Conservation (phyloP, 2,329 filamentous ascomycete genomes). For the Diaporthe citri region DNA sequence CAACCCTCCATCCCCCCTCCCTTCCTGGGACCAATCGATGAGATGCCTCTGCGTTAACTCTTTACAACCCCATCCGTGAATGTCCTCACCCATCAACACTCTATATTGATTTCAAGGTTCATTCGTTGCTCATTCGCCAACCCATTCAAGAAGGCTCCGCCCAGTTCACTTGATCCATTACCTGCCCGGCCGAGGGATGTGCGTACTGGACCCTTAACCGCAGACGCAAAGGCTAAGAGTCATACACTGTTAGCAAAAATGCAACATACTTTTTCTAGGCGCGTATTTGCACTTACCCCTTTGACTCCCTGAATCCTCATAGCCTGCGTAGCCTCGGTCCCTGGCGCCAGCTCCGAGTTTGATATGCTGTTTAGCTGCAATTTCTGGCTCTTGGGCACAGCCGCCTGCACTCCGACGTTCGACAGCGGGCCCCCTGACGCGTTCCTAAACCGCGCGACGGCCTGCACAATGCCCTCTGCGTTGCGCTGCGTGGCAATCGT, state of each 20-base stretch:
- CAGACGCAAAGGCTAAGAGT: conserved; percentile 79
- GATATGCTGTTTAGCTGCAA: conserved; percentile 93
- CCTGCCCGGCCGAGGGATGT: conserved; percentile 75
- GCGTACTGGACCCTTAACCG: conserved; percentile 87
- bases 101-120: conserved; percentile 24
- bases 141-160: conserved; percentile 74
- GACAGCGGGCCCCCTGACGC: conserved; percentile 74
- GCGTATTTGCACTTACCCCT: conserved; percentile 78
- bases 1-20: background rate
- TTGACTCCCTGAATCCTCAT: conserved; percentile 89
- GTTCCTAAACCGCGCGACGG: conserved; percentile 88
- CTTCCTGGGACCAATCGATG: conserved; percentile 4
- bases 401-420: conserved; percentile 88
- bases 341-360: conserved; percentile 79
- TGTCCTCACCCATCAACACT: conserved; percentile 8
- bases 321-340: conserved; percentile 87
- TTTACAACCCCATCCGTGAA: conserved; percentile 4
- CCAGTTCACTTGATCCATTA: conserved; percentile 97
- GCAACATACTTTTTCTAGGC: background rate
- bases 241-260: conserved; percentile 19
- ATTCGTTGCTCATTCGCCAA: conserved; percentile 6
- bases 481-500: conserved; percentile 88
- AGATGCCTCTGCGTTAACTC: conserved; percentile 20
- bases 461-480: conserved; percentile 82
- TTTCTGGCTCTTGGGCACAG: conserved; percentile 96